Conservation (phyloP, 306 rosid genomes). For the Rosa persica region DNA sequence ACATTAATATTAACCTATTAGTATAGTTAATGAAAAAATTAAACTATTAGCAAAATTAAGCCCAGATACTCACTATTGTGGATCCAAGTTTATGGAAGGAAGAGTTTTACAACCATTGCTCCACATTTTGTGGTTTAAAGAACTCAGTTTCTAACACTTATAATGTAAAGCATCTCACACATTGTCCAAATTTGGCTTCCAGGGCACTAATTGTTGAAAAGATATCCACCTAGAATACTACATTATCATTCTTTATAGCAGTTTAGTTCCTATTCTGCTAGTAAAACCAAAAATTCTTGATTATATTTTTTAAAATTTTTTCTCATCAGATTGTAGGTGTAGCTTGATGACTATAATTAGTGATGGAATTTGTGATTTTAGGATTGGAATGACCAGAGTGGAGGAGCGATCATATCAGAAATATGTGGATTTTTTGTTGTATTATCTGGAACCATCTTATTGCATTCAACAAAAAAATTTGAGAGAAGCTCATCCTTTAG, state of each 20-base stretch:
- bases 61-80: neutral
- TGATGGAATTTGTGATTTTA: conserved; percentile 32
- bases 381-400: conserved; percentile 88
- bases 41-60: neutral
- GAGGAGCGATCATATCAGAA: conserved; percentile 61
- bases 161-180: neutral
- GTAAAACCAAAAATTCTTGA: neutral
- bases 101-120: neutral
- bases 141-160: neutral
- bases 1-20: neutral
- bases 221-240: neutral
- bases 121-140: neutral
- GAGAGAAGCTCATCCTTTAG: conserved; percentile 71
- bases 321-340: neutral
- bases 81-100: neutral
- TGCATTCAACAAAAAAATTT: conserved; percentile 69
- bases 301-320: too few species aligned
- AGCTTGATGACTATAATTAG: conserved; percentile 15
- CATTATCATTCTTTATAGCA: neutral
- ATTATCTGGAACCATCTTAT: conserved; percentile 68
- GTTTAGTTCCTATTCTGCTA: neutral
- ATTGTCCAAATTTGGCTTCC: neutral
- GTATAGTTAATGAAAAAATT: neutral
- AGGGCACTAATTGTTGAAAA: neutral
- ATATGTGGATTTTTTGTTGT: conserved; percentile 84